phyloP scores from a whole-genome alignment of 805 yeast species.

The Candida adriatica region DNA sequence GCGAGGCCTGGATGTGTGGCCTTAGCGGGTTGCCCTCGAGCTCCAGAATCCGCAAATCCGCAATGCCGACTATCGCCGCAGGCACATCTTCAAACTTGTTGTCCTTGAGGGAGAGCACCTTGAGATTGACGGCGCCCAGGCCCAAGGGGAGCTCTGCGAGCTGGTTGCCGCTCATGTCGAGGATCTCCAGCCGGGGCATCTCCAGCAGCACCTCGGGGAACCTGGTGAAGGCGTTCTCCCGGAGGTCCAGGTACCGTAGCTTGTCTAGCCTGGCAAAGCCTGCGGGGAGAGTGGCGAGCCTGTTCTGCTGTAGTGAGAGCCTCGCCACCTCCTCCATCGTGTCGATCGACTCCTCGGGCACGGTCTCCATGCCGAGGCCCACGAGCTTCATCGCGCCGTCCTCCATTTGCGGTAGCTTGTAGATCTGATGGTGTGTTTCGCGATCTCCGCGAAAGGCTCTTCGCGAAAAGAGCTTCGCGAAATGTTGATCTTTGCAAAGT shows the following conservation, averaged over 20 bases:
- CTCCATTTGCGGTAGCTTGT: too few species aligned
- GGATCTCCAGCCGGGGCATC: constrained; percentile 44
- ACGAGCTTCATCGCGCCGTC: constrained; percentile 30
- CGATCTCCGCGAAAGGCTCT: too few species aligned
- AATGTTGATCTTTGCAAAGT: too few species aligned
- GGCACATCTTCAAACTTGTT: constrained; percentile 53
- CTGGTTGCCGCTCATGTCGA: constrained; percentile 57
- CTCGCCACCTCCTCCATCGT: constrained; percentile 37
- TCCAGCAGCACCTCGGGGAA: constrained; percentile 43
- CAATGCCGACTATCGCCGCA: constrained; percentile 42
- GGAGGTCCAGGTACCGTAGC: constrained; percentile 58
- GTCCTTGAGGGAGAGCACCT: constrained; percentile 53
- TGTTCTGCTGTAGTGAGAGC: constrained; percentile 48
- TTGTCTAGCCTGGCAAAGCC: constrained; percentile 36
- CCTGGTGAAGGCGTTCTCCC: constrained; percentile 46
- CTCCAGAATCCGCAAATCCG: constrained; percentile 50
- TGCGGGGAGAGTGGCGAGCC: constrained; percentile 39
- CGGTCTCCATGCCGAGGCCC: constrained; percentile 30
- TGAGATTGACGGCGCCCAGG: constrained; percentile 36
- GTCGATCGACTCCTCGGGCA: constrained; percentile 34
- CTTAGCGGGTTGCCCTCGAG: constrained; percentile 56
- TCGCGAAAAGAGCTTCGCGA: too few species aligned
- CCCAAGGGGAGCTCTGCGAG: constrained; percentile 42
- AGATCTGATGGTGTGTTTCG: too few species aligned
- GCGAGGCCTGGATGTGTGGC: constrained; percentile 36